These are phyloP conservation scores for Hypoxylon sp. DNA, from an alignment of 2,329 filamentous ascomycete genomes.

Conservation along the genomic window DNA sequence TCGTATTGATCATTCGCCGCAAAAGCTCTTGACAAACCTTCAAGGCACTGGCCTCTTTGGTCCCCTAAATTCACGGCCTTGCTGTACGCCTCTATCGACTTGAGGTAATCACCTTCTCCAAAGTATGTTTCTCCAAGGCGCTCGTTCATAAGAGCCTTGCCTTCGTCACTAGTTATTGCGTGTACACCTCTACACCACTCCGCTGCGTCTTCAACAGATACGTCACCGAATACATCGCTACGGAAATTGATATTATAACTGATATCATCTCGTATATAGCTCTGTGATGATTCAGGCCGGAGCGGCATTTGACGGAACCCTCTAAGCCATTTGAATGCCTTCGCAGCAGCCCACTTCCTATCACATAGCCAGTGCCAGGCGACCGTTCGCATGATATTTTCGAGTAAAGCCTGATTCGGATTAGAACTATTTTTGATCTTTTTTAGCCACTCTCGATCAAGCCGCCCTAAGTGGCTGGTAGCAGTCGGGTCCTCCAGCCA, in stretches of 20 bases:
- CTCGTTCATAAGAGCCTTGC: constrained; percentile 21
- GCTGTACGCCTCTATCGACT: constrained; percentile 11
- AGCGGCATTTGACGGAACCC: constrained; percentile 8
- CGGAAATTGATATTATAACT: background rate
- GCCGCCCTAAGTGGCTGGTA: constrained; percentile 15
- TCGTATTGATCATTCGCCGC: constrained; percentile 8
- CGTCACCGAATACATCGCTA: background rate
- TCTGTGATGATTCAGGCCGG: background rate
- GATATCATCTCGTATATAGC: background rate
- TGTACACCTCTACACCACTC: constrained; percentile 22
- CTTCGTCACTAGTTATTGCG: constrained; percentile 16
- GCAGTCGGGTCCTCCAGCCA: constrained; percentile 26
- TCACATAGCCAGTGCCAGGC: constrained; percentile 25
- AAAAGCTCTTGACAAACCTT: constrained; percentile 15
- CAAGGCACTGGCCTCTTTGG: constrained; percentile 7
- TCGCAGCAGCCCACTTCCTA: constrained; percentile 14
- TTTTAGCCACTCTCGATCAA: constrained; percentile 23
- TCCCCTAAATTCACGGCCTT: background rate
- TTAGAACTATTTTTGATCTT: constrained; percentile 7
- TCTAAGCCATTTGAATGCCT: constrained; percentile 21
- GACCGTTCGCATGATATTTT: constrained; percentile 20
- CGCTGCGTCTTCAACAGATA: background rate
- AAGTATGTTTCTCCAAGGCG: constrained; percentile 28
- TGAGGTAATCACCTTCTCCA: background rate
- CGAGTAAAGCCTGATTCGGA: constrained; percentile 21